These are phyloP conservation scores for Phragmites australis DNA, from an alignment of 176 grass and related monocot genomes.

Conservation along the genomic window DNA sequence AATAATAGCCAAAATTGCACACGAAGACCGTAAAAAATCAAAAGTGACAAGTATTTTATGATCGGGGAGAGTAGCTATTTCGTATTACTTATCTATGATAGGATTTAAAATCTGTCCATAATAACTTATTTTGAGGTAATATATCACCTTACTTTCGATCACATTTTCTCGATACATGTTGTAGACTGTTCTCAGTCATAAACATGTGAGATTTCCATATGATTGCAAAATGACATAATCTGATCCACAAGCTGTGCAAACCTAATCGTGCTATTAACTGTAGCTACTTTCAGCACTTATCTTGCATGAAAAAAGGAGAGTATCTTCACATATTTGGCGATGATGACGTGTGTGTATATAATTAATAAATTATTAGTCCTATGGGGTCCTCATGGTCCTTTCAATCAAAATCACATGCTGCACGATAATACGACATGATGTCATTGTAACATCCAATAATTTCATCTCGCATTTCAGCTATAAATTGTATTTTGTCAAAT, in stretches of 20 bases:
- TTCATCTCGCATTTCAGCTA: background rate
- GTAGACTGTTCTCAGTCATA: background rate
- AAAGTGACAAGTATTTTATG: no score
- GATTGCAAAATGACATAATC: background rate
- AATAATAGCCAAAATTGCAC: no score
- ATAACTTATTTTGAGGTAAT: no score
- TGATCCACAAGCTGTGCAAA: no score
- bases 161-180: no score
- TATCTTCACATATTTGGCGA: background rate
- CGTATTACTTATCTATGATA: no score
- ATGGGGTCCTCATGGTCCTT: background rate
- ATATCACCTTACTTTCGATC: no score
- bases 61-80: no score
- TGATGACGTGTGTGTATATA: background rate
- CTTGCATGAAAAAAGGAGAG: background rate
- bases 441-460: background rate
- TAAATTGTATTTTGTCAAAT: background rate
- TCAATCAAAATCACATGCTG: conserved; percentile 3
- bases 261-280: background rate
- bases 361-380: background rate
- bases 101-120: no score
- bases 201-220: background rate
- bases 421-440: background rate
- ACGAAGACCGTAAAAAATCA: no score
- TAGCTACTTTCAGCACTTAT: background rate